Conservation (phyloP, 345 rosid genomes). For the Citrus sp. region DNA sequence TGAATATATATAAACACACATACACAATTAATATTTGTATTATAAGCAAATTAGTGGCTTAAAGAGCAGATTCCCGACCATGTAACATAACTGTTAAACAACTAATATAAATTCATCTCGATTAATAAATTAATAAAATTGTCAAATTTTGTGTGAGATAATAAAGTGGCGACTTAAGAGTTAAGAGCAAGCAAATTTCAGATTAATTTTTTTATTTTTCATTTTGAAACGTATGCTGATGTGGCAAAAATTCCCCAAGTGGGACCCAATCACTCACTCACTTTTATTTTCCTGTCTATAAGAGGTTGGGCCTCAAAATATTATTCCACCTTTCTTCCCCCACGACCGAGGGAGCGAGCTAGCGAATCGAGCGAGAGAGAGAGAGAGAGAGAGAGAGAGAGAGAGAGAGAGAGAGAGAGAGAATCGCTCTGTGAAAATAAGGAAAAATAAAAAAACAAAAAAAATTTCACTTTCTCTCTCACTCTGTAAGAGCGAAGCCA, state of each 20-base stretch:
- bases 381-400: neutral
- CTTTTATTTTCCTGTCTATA: too few relatives aligned
- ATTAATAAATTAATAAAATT: too few relatives aligned
- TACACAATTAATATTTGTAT: too few relatives aligned
- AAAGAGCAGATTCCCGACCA: too few relatives aligned
- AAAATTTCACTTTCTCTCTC: neutral
- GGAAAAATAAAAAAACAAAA: neutral
- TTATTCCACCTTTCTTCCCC: neutral
- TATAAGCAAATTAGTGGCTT: too few relatives aligned
- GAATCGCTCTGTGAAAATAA: neutral
- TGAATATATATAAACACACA: rapidly evolving
- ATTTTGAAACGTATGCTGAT: neutral
- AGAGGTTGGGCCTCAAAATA: too few relatives aligned
- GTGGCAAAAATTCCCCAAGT: neutral
- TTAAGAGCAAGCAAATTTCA: too few relatives aligned
- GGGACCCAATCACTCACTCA: neutral
- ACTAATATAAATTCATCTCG: too few relatives aligned
- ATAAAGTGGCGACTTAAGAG: too few relatives aligned
- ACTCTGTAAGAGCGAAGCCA: neutral
- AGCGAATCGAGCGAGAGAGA: neutral
- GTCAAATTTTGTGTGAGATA: too few relatives aligned
- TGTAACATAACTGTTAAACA: too few relatives aligned
- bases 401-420: neutral
- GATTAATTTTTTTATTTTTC: too few relatives aligned
- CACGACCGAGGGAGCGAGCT: neutral